Base-by-base conservation (phyloP, 108 stramenopile species). In the Pseudonitzschia multiseries region DNA sequence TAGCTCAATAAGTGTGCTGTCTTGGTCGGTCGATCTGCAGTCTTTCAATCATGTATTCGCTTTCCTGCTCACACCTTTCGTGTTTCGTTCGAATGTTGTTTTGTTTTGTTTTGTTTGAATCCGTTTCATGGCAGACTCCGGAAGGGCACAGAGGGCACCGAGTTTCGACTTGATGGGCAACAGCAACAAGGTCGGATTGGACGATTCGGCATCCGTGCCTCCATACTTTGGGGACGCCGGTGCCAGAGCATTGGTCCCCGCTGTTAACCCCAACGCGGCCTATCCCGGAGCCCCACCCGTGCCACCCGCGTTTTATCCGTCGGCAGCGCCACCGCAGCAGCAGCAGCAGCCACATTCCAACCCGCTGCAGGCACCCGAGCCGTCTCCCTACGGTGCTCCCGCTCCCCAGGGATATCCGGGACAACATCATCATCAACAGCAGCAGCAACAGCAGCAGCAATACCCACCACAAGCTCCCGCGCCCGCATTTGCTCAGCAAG, bases 161-260 rank as follows among this genome's bases (percentile, higher is more conserved):
- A 48, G 46, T 18, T 10, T 48, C n/a, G 80, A 74, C 48, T 36
- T 75, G 1, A n/a, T 80, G 20, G 79, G 75, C 56, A 48, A 69
- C 52, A 52, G n/a, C 10, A 71, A 20, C 10, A 20, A 20, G 21
- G 26, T 9, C 4, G 54, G 3, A 56, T 4, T 75, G 54, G 79
- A 80, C 28, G 73, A 79, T 8, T 64, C 71, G 13, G 73, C 73
- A 14, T 74, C 79, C 27, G 22, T 74, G 46, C 72, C 79, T 2
- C 28, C 57, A 15, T 20, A 1, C 13, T 44, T 50, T 31, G 64
- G 64, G 40, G 64, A 42, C 28, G 13, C 43, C 2, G 61, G 61
- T 36, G 50, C 48, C 15, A 27, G 64, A 0, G 48, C 65, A 22
- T 31, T 72, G n/a, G 78, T 72, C 13, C 78, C 78, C 42, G 72